Base-by-base conservation (phyloP, 306 rosid genomes). In the Gastrolobium bilobum region DNA sequence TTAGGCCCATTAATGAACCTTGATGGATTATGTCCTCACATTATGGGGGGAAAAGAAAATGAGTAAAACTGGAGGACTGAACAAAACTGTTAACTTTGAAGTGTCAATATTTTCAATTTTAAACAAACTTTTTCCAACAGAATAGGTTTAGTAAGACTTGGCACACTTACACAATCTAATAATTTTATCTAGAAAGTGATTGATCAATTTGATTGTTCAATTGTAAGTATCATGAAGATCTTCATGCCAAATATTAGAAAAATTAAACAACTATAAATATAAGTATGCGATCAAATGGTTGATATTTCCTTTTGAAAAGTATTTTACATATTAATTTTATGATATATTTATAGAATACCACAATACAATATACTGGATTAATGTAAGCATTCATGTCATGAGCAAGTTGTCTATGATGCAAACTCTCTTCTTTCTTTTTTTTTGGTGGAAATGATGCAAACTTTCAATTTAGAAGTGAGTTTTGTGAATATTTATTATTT, bases 31-130 rank as follows among this genome's bases (percentile, higher is more conserved):
- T 43, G 37, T 20, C 53, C 73, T 44, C 44, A 31, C 30, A 11
- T 67, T 67, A 44, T 11, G 39, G 56, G 10, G 10, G 73, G 57
- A 67, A 68, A 68, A 47, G 58, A 42, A 68, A 68, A 64, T 2
- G 6, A 39, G 29, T 40, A 5, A 40, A 63, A 46, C 46, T 29
- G 8, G 42, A 46, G 42, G 30, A 46, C 73, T 6, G 6, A 14
- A n/a, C 10, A 68, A 33, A 68, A 68, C 58, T 39, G 59, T 68
- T 68, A 26, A 30, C 26, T 20, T 20, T 20, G 26, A 20, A 20
- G 26, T 20, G 26, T 20, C 26, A 20, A 20, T 20, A 30, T 30
- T 5, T 44, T 67, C 43, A 13, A 58, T 30, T 68, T 47, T 30
- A 13, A 68, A 31, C 40, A 10, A 46, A 46, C 26, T 42, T 31